A percentile compares a stretch with the other conserved stretches of the same genome.
These are phyloP conservation scores for Leucaena leucocephala DNA, from an alignment of 306 rosid species.

Conservation along the genomic window DNA sequence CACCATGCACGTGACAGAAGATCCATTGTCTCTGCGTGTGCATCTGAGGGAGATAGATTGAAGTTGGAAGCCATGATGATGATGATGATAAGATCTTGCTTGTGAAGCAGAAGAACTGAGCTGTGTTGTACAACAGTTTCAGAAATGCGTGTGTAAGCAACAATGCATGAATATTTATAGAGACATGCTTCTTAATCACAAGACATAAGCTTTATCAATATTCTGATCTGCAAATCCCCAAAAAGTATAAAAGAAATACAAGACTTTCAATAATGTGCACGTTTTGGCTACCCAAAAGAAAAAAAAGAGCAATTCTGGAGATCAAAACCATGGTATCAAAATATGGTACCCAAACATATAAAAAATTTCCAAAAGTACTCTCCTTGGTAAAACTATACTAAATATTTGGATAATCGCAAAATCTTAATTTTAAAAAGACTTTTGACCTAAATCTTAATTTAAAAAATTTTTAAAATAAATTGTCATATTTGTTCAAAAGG, in stretches of 20 bases:
- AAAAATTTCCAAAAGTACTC: too few species aligned
- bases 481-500: too few species aligned
- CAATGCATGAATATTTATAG: conserved; percentile 51
- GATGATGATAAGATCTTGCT: background rate
- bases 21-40: conserved; percentile 90
- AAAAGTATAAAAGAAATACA: background rate
- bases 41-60: conserved; percentile 70
- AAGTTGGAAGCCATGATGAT: conserved; percentile 49
- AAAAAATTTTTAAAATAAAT: too few species aligned
- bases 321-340: too few species aligned
- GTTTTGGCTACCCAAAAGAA: too few species aligned
- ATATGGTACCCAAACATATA: too few species aligned
- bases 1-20: conserved; percentile 88
- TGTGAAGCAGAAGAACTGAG: conserved; percentile 21
- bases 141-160: conserved; percentile 28
- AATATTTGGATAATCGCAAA: too few species aligned
- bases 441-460: too few species aligned
- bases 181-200: conserved; percentile 23
- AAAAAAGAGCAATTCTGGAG: too few species aligned
- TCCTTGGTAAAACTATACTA: too few species aligned
- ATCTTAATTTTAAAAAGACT: too few species aligned
- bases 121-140: conserved; percentile 10
- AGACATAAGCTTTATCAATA: conserved; percentile 29
- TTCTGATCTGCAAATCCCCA: conserved; percentile 33
- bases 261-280: background rate